Evolutionary conservation across 108 stramenopile species (phyloP).

Genomic region (Phaeodactylum tricornutum): DNA sequence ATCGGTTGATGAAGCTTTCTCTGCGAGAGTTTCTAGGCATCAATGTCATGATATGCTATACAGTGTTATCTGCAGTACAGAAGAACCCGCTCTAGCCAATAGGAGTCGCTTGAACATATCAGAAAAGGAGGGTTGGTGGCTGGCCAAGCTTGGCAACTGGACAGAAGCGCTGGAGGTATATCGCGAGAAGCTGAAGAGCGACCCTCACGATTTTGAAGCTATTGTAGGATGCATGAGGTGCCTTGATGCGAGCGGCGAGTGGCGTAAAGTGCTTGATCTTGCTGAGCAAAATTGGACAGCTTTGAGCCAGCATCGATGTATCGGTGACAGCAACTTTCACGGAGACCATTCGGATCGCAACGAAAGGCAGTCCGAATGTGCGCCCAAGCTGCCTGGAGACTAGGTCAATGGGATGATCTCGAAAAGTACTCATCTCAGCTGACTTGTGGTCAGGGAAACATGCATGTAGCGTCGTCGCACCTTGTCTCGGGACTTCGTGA

Average conservation of each 20-base stretch:
- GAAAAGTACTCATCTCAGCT: constrained; percentile 69
- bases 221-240: constrained; percentile 93
- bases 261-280: constrained; percentile 77
- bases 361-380: constrained; percentile 75
- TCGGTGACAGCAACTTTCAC: background rate
- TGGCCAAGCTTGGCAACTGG: constrained; percentile 96
- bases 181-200: constrained; percentile 62
- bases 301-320: background rate
- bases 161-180: constrained; percentile 79
- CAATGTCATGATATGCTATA: constrained; percentile 50
- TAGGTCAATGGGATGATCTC: constrained; percentile 89
- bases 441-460: constrained; percentile 24
- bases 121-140: constrained; percentile 77
- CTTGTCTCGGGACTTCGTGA: no score
- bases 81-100: constrained; percentile 15
- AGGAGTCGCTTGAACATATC: constrained; percentile 27
- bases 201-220: constrained; percentile 75
- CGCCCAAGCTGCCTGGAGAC: constrained; percentile 87
- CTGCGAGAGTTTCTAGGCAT: constrained; percentile 15
- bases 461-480: constrained; percentile 5
- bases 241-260: constrained; percentile 90
- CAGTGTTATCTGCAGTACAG: constrained; percentile 53
- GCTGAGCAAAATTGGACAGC: constrained; percentile 66
- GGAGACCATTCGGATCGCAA: constrained; percentile 19
- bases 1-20: constrained; percentile 8